Conservation (phyloP, 306 rosid genomes). For the Dryas alaskensis region DNA sequence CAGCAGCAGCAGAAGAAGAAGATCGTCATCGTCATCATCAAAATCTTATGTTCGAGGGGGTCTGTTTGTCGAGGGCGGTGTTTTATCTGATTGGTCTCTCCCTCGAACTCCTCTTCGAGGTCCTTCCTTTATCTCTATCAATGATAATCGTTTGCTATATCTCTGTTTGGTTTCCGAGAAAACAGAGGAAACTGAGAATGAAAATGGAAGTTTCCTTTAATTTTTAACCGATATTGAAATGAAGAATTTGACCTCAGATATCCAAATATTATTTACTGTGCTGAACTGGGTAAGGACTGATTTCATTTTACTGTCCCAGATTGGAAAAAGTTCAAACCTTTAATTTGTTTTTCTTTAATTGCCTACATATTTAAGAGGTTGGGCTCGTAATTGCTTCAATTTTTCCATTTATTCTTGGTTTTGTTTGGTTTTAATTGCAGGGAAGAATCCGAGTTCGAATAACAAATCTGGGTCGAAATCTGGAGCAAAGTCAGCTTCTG, state of each 20-base stretch:
- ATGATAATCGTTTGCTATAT: background rate
- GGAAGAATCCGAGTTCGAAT: constrained; percentile 40
- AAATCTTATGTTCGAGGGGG: constrained; percentile 19
- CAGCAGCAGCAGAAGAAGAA: constrained; percentile 29
- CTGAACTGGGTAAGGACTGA: background rate
- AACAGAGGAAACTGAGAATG: background rate
- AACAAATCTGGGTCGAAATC: constrained; percentile 44
- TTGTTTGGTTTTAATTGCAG: constrained; percentile 41
- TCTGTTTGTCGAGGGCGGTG: constrained; percentile 70
- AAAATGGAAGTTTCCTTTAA: constrained; percentile 1
- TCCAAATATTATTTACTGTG: background rate
- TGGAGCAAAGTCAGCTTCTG: constrained; percentile 43
- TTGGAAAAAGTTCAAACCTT: background rate
- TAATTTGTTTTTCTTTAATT: too few species aligned
- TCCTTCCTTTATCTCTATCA: constrained; percentile 1
- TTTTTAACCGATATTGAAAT: background rate
- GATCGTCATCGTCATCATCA: constrained; percentile 30
- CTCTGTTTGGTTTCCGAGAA: constrained; percentile 14
- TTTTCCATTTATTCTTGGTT: constrained; percentile 13
- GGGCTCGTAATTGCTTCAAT: background rate
- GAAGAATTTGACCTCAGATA: background rate
- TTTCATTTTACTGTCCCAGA: background rate
- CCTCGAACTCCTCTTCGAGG: constrained; percentile 47
- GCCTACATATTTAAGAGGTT: background rate
- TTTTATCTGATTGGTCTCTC: constrained; percentile 67